phyloP scores from a whole-genome alignment of 148 eudicot species.

The Chenopodium album region DNA sequence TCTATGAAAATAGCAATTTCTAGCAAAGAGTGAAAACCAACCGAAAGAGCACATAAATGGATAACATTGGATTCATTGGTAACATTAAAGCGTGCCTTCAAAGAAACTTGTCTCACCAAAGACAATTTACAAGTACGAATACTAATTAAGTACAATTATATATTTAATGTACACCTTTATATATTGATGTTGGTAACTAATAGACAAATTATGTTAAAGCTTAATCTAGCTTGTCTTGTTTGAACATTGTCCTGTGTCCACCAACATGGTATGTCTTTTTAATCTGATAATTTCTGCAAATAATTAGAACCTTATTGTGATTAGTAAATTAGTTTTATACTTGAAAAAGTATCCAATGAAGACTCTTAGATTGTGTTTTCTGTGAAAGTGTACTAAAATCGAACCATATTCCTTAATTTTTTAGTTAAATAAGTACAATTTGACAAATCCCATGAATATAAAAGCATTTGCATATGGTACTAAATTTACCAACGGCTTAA shows the following conservation, averaged over 20 bases:
- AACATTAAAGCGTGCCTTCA: conserved; percentile 1
- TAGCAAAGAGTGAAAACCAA: background rate
- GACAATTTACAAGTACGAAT: background rate
- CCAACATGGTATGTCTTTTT: conserved; percentile 21
- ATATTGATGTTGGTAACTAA: too few species aligned
- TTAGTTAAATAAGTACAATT: background rate
- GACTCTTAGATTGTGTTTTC: conserved; percentile 9
- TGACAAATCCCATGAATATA: background rate
- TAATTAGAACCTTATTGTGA: background rate
- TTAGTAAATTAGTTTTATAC: background rate
- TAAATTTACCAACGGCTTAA: background rate
- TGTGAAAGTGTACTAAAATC: background rate
- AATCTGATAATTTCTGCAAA: background rate
- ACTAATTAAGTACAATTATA: background rate
- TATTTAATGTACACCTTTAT: background rate
- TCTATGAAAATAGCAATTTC: too few species aligned
- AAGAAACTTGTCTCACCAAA: background rate
- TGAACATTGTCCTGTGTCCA: background rate
- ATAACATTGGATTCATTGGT: background rate
- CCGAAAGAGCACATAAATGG: background rate
- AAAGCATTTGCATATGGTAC: background rate
- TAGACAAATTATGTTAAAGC: too few species aligned
- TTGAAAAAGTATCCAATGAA: conserved; percentile 18
- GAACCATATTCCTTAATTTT: background rate
- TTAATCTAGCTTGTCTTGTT: conserved; percentile 12